Evolutionary conservation across 225 moss, liverwort and hornwort species (phyloP).

Genomic region (Bryum argenteum): DNA sequence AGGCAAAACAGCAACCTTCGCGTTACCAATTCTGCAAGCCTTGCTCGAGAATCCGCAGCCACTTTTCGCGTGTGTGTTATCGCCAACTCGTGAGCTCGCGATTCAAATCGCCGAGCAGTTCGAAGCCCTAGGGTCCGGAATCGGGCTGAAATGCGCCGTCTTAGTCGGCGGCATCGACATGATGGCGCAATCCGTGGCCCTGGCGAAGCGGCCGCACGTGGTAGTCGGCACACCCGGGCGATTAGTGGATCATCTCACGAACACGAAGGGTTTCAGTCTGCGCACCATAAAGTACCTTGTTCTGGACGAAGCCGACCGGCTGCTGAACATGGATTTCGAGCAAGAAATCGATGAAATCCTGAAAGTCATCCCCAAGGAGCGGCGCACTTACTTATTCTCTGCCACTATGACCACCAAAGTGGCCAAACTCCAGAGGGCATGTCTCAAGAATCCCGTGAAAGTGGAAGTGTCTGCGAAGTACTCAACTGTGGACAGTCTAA

Average conservation of each 20-base stretch:
- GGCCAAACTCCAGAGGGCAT: conserved; percentile 89
- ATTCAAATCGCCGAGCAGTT: conserved; percentile 98
- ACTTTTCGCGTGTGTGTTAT: conserved; percentile 87
- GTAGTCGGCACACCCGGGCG: conserved; percentile 92
- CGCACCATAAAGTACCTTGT: conserved; percentile 93
- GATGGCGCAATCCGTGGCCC: conserved; percentile 93
- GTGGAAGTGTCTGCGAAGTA: conserved; percentile 90
- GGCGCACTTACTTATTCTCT: conserved; percentile 84
- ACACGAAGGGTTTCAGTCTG: conserved; percentile 84
- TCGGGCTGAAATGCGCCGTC: conserved; percentile 88
- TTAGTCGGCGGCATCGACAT: conserved; percentile 92
- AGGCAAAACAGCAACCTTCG: conserved; percentile 92
- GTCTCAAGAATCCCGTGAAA: conserved; percentile 86
- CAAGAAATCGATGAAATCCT: conserved; percentile 92
- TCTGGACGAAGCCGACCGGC: conserved; percentile 88
- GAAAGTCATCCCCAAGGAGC: conserved; percentile 82
- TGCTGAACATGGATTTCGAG: conserved; percentile 92
- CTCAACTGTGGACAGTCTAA: conserved; percentile 88
- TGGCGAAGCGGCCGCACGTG: conserved; percentile 91
- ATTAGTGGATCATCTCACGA: conserved; percentile 79
- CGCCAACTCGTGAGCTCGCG: conserved; percentile 90
- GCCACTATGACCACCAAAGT: conserved; percentile 97
- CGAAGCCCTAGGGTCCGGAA: conserved; percentile 92
- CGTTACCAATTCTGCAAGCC: conserved; percentile 86
- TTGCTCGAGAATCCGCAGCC: conserved; percentile 80